Evolutionary conservation across 1,139 yeast species (phyloP), one percentile per base, ranked within the genome.

Genomic region (Diutina scorzettiae): DNA sequence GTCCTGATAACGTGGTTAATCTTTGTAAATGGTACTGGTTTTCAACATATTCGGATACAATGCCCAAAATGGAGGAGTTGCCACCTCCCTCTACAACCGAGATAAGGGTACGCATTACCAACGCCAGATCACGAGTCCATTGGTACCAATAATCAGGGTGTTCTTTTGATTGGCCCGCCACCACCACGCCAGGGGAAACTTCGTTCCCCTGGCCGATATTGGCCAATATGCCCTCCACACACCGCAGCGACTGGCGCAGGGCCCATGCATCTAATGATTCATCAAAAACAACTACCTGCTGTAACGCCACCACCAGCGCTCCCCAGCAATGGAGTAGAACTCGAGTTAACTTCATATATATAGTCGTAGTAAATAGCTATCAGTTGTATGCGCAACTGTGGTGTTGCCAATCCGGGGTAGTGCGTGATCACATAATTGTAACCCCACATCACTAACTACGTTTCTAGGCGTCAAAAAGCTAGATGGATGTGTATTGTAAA

Each of bases 121-220:
- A 73, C 0, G 96, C 96, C 28, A 89, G 78, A 56, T 89, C 98
- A 52, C 98, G 70, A 2, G 77, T 72, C 98, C 98, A 89, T 53
- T 84, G 95, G 54, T 74, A 89, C 52, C 74, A 87, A 57, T 89
- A 89, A 58, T 89, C 71, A 0, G 97, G 97, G 19, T 65, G 49
- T 0, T 43, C 5, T 43, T 58, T 71, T 0, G 95, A 84, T 3
- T 95, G 94, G 7, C 94, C 80, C 1, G 97, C 97, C 47, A 89
- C 68, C 3, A 86, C 81, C 3, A 76, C 85, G 23, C 96, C 96
- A 8, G 65, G 60, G 1, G 67, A 55, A 1, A 81, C 81, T 1
- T 56, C 49, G 9, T 51, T 51, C 45, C 53, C 45, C 18, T 81
- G 82, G 4, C 87, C 89, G 44, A 82, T 76, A 53, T 84, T 84